These are phyloP conservation scores for Xerocomus brunneocitrinus DNA, from an alignment of 768 basidiomycete genomes.

Conservation along the genomic window DNA sequence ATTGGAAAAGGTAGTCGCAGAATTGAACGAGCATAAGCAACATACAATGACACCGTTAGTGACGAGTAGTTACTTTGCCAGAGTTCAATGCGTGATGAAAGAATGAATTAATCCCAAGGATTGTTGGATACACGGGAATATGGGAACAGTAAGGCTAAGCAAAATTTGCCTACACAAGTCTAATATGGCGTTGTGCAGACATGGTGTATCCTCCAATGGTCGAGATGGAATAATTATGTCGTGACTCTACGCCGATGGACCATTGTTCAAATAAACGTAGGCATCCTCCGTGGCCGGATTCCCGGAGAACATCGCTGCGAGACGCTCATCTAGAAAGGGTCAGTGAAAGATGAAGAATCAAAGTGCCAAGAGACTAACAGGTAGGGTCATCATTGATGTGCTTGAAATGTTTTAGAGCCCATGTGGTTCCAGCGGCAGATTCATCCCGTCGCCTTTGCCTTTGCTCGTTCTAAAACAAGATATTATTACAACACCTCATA, in stretches of 20 bases:
- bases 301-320: conserved; percentile 59
- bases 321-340: conserved; percentile 46
- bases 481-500: background rate
- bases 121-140: conserved; percentile 11
- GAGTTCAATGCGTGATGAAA: background rate
- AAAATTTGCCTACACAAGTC: conserved; percentile 11
- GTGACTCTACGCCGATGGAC: conserved; percentile 24
- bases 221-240: conserved; percentile 1
- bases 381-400: conserved; percentile 64
- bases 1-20: conserved; percentile 55
- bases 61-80: conserved; percentile 6
- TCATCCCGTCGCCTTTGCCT: conserved; percentile 86
- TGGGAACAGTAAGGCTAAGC: conserved; percentile 13
- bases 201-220: conserved; percentile 2
- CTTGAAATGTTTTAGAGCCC: conserved; percentile 76
- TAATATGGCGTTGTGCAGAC: conserved; percentile 2
- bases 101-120: conserved; percentile 10
- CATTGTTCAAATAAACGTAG: conserved; percentile 66
- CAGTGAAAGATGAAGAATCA: background rate
- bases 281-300: conserved; percentile 69
- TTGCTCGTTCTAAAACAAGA: conserved; percentile 71
- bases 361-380: conserved; percentile 46
- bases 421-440: conserved; percentile 58
- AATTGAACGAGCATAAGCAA: conserved; percentile 31
- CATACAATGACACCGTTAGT: background rate